Base-by-base conservation (phyloP, 345 rosid species). In the Lenwebbia sp. region DNA sequence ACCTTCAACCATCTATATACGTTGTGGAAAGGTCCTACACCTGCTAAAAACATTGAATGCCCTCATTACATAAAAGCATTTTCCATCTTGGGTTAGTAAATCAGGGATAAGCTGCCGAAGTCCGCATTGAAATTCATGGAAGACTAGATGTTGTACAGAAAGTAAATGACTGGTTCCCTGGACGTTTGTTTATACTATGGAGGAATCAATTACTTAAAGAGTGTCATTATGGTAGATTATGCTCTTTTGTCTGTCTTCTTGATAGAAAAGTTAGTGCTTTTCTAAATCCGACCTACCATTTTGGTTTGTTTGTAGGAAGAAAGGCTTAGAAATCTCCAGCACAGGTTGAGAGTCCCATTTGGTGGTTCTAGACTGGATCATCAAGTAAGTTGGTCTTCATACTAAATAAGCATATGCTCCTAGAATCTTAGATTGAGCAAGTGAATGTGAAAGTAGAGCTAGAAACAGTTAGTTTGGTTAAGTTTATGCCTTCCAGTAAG, bases 301-400 rank as follows among this genome's bases (percentile, higher is more conserved):
- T 50, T 40, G 26, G 15, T 49, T 58, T 54, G 41, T 82, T 86
- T 89, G 82, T 84, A 97, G 99, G 98, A 94, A 91, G 97, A 88
- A 89, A 94, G 99, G 88, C 93, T 97, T 76, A 90, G 90, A 89
- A 89, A 89, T 88, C 89, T 97, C 82, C 92, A 93, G 91, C 90
- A 87, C 88, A 91, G 99, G 75, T 86, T 95, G 89, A 93, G 91
- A 88, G 91, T 95, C 52, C 96, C 99, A 40, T 96, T 94, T 90
- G 96, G 95, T 89, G 96, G 98, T 90, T 94, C 98, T 86, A 92
- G 74, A 54, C 84, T 89, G 78, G 95, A 95, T 86, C 99, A 97
- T 95, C 99, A 96, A 90, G 99, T 96, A 88, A 84, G 92, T 88
- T 55, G 0, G 15, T 83, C 58, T 23, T n/a, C 86, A 51, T 57